Base-by-base conservation (phyloP, 176 grass and related monocot genomes). In the Secale cereale region DNA sequence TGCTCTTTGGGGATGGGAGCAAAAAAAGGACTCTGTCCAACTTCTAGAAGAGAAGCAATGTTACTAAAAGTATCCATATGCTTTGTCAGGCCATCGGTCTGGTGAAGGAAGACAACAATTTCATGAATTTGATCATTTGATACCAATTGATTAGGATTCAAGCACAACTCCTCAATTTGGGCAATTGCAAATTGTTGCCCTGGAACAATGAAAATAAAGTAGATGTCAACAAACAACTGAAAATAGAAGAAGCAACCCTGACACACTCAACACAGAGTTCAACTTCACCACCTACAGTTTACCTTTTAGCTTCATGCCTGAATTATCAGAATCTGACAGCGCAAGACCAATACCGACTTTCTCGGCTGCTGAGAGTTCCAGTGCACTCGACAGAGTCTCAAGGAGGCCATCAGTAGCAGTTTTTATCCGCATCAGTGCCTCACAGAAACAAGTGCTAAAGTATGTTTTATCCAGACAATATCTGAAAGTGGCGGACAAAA, bases 121-220 rank as follows among this genome's bases (percentile, higher is more conserved):
- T 97, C 94, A 78, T 97, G 94, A 84, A 97, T 87, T 50, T 78
- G 78, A 46, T 89, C 91, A 79, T 78, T 90, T 63, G 83, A 63
- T 87, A 86, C 11, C 45, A 75, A 78, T 52, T 81, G 75, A 76
- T 78, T 56, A 36, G 87, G 94, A 81, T 92, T 97, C 15, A 50
- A 90, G 81, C 79, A 94, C 57, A 92, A 45, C 80, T 90, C 83
- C 80, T 94, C 89, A 59, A 97, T 88, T 78, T 97, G 91, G 70
- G 83, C 71, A 65, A 90, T 84, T 78, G 82, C 89, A 85, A 97
- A 97, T 36, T 85, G 85, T 88, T 97, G 89, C 59, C 94, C 94
- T 97, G 76, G 16, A 70, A 57, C 7, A 84, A 52, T 59, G 28
- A 64, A 83, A 43, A 89, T 61, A 54, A 84, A 25, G 78, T 33